Percentiles rank a stretch among this genome's conserved stretches.
Evolutionary conservation across 805 yeast species (phyloP).

Genomic region (Ogataea kodamae): DNA sequence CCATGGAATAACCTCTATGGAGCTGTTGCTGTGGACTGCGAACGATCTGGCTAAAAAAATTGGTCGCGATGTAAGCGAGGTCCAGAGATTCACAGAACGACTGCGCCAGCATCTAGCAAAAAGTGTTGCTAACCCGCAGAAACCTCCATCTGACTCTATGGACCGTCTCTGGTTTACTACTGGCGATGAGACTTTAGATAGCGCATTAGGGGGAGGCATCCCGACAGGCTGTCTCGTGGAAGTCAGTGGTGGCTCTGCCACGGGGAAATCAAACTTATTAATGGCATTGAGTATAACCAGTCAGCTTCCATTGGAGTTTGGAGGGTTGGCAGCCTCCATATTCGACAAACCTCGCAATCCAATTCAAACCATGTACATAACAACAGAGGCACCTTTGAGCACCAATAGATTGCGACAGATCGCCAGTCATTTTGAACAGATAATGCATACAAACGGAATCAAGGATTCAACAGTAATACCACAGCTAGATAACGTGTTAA

Average conservation of each 20-base stretch:
- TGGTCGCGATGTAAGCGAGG: constrained; percentile 34
- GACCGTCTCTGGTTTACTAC: constrained; percentile 39
- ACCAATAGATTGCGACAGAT: constrained; percentile 60
- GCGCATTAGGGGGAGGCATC: constrained; percentile 48
- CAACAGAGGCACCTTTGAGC: constrained; percentile 74
- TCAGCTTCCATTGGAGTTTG: constrained; percentile 44
- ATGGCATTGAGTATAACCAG: constrained; percentile 62
- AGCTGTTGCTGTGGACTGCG: constrained; percentile 38
- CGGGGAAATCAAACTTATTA: constrained; percentile 81
- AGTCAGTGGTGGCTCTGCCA: constrained; percentile 77
- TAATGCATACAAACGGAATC: constrained; percentile 36
- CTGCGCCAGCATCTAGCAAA: constrained; percentile 13
- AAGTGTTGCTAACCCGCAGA: constrained; percentile 4
- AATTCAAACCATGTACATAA: constrained; percentile 57
- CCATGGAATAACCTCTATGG: constrained; percentile 37
- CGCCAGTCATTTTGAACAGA: constrained; percentile 23
- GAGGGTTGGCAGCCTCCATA: constrained; percentile 42
- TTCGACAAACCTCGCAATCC: constrained; percentile 14
- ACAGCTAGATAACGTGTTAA: constrained; percentile 32
- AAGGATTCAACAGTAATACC: constrained; percentile 28
- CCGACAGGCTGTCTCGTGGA: constrained; percentile 60
- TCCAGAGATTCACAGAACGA: constrained; percentile 18
- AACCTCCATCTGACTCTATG: not conserved
- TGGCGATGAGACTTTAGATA: constrained; percentile 51
- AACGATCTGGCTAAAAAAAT: constrained; percentile 33